Evolutionary conservation across 2,329 filamentous ascomycete species (phyloP).

Genomic region (Stylonectria norvegica): DNA sequence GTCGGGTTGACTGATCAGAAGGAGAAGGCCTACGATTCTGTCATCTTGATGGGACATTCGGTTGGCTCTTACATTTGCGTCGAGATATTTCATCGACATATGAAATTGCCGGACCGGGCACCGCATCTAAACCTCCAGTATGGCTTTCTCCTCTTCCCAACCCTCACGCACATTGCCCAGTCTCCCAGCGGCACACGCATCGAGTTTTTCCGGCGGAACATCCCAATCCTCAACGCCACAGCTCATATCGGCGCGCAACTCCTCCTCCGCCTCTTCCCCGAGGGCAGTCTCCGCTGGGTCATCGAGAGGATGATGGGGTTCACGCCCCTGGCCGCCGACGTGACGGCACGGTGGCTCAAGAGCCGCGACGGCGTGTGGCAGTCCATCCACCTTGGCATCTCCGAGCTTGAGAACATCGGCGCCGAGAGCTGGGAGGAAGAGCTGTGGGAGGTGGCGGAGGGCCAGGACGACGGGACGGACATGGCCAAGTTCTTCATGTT

Average conservation of each 20-base stretch:
- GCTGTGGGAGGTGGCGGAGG: slow-evolving; percentile 48
- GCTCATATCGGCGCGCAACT: slow-evolving; percentile 40
- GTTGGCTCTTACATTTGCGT: slow-evolving; percentile 70
- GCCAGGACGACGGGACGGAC: slow-evolving; percentile 10
- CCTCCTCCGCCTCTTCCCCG: slow-evolving; percentile 42
- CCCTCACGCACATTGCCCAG: slow-evolving; percentile 65
- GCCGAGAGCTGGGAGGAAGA: slow-evolving; percentile 59
- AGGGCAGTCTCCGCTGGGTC: slow-evolving; percentile 39
- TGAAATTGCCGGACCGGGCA: slow-evolving; percentile 33
- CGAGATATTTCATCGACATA: slow-evolving; percentile 61
- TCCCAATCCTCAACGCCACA: slow-evolving; percentile 40
- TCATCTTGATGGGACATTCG: slow-evolving; percentile 70
- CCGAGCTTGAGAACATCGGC: slow-evolving; percentile 57
- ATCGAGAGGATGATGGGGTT: slow-evolving; percentile 45
- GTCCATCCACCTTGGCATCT: slow-evolving; percentile 54
- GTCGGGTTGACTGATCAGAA: slow-evolving; percentile 26
- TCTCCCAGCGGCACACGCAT: slow-evolving; percentile 56
- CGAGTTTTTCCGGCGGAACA: slow-evolving; percentile 35
- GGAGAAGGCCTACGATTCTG: slow-evolving; percentile 47
- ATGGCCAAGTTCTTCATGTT: slow-evolving; percentile 55
- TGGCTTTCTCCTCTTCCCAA: slow-evolving; percentile 69
- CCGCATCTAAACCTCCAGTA: slow-evolving; percentile 43
- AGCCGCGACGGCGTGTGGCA: slow-evolving; percentile 58
- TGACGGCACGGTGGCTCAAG: slow-evolving; percentile 53
- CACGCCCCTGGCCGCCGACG: slow-evolving; percentile 44